A percentile compares a stretch with the other conserved stretches of the same genome.
Conservation (phyloP, 2,329 filamentous ascomycete species). For the Xylaria sp. region DNA sequence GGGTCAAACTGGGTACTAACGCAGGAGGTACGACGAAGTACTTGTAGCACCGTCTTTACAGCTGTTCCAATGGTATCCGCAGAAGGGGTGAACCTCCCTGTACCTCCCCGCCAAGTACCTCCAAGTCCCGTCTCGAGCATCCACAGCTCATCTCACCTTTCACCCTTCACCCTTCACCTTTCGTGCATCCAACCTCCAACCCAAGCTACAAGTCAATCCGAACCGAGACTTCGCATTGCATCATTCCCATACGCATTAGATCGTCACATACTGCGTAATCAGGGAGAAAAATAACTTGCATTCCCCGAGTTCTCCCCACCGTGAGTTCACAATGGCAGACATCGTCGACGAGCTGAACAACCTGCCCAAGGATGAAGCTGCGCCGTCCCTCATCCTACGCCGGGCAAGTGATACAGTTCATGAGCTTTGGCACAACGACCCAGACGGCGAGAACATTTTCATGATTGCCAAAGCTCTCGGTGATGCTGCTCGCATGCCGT, state of each 20-base stretch:
- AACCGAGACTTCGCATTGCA: no score
- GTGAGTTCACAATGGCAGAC: constrained; percentile 21
- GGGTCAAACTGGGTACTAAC: not conserved
- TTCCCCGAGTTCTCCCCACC: not conserved
- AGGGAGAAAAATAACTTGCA: no score
- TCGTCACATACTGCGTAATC: no score
- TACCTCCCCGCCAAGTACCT: not conserved
- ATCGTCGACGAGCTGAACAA: constrained; percentile 21
- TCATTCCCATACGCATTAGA: no score
- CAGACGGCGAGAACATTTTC: constrained; percentile 40
- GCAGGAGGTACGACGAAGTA: no score
- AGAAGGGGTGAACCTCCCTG: not conserved
- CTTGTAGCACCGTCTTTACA: no score
- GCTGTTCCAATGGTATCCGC: not conserved
- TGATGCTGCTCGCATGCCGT: constrained; percentile 51
- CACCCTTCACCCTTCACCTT: no score
- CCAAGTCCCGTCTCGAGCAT: no score
- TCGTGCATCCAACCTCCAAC: not conserved
- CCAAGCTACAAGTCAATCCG: not conserved
- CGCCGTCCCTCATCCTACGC: constrained; percentile 27
- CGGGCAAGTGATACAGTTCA: constrained; percentile 37
- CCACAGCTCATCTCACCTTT: no score
- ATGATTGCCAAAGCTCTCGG: constrained; percentile 47
- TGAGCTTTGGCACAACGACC: constrained; percentile 35
- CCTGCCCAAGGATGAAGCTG: constrained; percentile 19